Evolutionary conservation across 768 basidiomycete genomes (phyloP), one percentile per base, ranked within the genome.

Genomic region (Podaxis mareebaensis): DNA sequence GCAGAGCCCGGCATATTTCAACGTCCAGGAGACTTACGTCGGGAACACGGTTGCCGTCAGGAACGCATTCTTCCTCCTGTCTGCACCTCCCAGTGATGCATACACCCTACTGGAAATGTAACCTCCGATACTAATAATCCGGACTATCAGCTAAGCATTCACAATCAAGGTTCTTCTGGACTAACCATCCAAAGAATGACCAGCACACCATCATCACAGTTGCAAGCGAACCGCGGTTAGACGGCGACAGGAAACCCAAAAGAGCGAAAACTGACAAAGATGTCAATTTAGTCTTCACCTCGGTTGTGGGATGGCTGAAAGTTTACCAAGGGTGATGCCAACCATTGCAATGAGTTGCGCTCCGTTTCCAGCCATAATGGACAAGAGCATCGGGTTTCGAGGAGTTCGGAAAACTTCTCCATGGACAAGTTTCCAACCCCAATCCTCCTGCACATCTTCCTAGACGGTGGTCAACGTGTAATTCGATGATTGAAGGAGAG

Each of bases 371-470:
- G 91, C 88, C 76, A 95, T 83, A 40, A 95, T 84, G 3, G 94
- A 89, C 7, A 99, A 78, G 7, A 90, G 66, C 82, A 95, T 85
- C 0, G 94, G 87, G 58, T 89, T 83, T 51, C 77, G 77, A 0
- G 96, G 96, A 1, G 89, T 79, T 22, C 96, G 86, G 81, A 98
- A 99, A 17, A 99, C 93, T 75, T 99, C 96, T 22, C 95, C 95
- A 68, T 97, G 95, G 24, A 99, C 88, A 17, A 99, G 85, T 72
- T 99, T 99, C 96, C 96, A 99, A 1, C 96, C 96, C 85, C 90
- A 96, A 68, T 99, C 96, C 77, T 99, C 96, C 75, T 96, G 94
- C 2, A 97, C 92, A 69, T 96, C 95, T 71, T 96, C 95, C 92
- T 94, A 66, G 17, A 53, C 63, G 38, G 17, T 0, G 17, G 24